These are phyloP conservation scores for Hericium rajendrae DNA, from an alignment of 768 basidiomycete species.

Conservation along the genomic window DNA sequence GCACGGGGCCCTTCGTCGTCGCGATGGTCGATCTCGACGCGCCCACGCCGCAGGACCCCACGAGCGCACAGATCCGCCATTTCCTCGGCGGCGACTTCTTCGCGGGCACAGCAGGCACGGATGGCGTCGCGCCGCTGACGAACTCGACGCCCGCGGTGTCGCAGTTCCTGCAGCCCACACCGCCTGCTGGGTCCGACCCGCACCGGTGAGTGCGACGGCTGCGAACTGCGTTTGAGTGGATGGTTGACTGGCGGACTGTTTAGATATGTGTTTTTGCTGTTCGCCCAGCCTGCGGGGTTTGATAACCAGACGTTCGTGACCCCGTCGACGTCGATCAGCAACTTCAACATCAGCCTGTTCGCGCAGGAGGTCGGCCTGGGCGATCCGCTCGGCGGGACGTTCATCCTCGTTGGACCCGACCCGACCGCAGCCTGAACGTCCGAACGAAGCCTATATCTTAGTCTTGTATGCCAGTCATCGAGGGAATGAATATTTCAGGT, in stretches of 20 bases:
- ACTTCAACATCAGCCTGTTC: conserved; percentile 37
- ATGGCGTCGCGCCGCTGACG: conserved; percentile 13
- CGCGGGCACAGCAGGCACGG: background rate
- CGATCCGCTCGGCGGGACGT: conserved; percentile 37
- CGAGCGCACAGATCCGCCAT: background rate
- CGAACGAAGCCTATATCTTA: no score
- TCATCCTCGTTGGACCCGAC: conserved; percentile 29
- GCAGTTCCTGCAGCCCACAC: conserved; percentile 31
- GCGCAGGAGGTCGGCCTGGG: conserved; percentile 32
- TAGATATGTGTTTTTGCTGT: conserved; percentile 34
- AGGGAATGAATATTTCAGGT: no score
- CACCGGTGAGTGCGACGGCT: conserved; percentile 26
- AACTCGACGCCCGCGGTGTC: conserved; percentile 36
- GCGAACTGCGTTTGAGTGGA: conserved; percentile 15
- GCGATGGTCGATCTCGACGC: conserved; percentile 3
- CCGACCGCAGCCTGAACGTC: background rate
- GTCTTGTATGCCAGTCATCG: no score
- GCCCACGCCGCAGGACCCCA: conserved; percentile 1
- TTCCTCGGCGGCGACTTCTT: conserved; percentile 5
- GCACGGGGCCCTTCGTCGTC: conserved; percentile 4
- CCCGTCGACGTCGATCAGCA: background rate
- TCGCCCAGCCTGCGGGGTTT: conserved; percentile 33
- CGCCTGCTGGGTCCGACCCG: conserved; percentile 31
- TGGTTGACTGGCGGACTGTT: conserved; percentile 7
- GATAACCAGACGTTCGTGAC: conserved; percentile 24